phyloP scores from a whole-genome alignment of 2,329 filamentous ascomycete genomes.

The Nigrograna mackinnonii region DNA sequence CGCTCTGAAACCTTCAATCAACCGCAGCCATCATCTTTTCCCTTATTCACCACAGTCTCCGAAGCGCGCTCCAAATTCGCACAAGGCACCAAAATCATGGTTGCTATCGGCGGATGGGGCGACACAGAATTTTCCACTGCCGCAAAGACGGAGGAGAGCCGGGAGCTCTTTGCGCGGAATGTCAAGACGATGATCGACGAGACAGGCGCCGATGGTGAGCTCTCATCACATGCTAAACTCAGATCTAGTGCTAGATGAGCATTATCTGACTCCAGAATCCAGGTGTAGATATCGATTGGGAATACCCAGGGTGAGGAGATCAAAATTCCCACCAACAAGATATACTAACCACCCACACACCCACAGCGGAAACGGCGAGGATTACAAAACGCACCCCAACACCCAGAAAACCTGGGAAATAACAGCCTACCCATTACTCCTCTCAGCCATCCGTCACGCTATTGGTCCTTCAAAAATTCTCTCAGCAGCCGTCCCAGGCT shows the following conservation, averaged over 20 bases:
- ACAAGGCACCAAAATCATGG: constrained; percentile 60
- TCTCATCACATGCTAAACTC: constrained; percentile 13
- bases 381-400: constrained; percentile 68
- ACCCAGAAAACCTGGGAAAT: constrained; percentile 62
- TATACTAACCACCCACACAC: neutral
- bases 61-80: constrained; percentile 49
- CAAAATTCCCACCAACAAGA: neutral
- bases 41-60: constrained; percentile 28
- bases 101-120: constrained; percentile 41
- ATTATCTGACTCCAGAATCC: neutral
- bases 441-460: constrained; percentile 62
- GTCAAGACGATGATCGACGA: constrained; percentile 63
- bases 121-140: constrained; percentile 65
- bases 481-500: constrained; percentile 69
- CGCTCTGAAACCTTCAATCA: constrained; percentile 30
- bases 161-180: constrained; percentile 62
- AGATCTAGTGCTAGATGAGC: neutral
- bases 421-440: constrained; percentile 62
- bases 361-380: constrained; percentile 64
- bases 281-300: constrained; percentile 67
- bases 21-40: constrained; percentile 19
- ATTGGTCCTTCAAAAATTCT: constrained; percentile 62
- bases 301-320: constrained; percentile 48
- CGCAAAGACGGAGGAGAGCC: constrained; percentile 55
- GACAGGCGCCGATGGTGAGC: constrained; percentile 65